A percentile compares a stretch with the other conserved stretches of the same genome.
Evolutionary conservation across 371 early-diverging fungal species (phyloP).

Genomic region (Rhizopus delemar): DNA sequence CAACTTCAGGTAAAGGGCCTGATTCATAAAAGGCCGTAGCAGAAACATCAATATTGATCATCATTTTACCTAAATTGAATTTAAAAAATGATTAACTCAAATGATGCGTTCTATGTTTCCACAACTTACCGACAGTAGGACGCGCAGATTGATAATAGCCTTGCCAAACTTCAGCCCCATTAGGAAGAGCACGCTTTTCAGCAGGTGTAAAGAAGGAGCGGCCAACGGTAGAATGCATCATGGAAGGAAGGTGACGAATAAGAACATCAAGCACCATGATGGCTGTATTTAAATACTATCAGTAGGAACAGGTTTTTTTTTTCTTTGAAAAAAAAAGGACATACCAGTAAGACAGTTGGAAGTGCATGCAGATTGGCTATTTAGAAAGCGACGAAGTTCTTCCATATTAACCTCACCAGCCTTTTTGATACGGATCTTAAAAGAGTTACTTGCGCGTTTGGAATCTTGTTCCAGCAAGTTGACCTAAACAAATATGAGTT

Average conservation of each 20-base stretch:
- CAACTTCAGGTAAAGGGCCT: slow-evolving; percentile 61
- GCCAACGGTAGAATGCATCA: slow-evolving; percentile 72
- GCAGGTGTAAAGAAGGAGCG: slow-evolving; percentile 84
- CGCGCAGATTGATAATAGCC: slow-evolving; percentile 87
- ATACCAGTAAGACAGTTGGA: slow-evolving; percentile 50
- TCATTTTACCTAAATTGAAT: slow-evolving; percentile 44
- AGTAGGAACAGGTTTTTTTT: neutral
- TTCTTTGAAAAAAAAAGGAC: neutral
- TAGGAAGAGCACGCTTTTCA: slow-evolving; percentile 56
- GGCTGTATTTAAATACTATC: slow-evolving; percentile 39
- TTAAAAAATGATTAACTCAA: neutral
- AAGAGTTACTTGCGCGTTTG: slow-evolving; percentile 25
- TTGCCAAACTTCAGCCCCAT: slow-evolving; percentile 89
- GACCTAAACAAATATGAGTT: neutral
- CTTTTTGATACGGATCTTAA: slow-evolving; percentile 58
- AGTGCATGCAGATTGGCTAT: slow-evolving; percentile 39
- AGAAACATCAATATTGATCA: slow-evolving; percentile 84
- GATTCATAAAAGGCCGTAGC: slow-evolving; percentile 84
- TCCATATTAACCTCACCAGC: slow-evolving; percentile 60
- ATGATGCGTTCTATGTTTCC: no score
- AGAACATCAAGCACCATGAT: slow-evolving; percentile 81
- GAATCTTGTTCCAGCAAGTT: slow-evolving; percentile 18
- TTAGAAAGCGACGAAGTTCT: slow-evolving; percentile 53
- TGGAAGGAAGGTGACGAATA: slow-evolving; percentile 74
- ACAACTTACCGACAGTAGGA: slow-evolving; percentile 63